Conservation (phyloP, 23 red algal species). For the Gracilaria caudata region DNA sequence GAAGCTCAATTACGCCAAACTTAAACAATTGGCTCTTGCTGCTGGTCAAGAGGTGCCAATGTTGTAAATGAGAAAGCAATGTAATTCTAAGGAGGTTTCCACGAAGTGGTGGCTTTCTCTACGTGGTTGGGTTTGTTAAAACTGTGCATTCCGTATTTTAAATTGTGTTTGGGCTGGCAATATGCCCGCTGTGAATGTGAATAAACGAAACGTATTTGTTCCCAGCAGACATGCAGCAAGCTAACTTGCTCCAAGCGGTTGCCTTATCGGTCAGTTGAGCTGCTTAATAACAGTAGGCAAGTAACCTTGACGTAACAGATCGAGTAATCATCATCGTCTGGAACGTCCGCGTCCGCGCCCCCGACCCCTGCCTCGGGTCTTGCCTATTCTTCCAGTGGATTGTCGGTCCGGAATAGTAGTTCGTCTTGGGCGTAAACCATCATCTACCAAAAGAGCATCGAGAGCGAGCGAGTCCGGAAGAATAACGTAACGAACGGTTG, state of each 20-base stretch:
- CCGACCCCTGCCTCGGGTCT: conserved; percentile 49
- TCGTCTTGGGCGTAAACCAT: conserved; percentile 83
- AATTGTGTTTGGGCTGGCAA: neutral
- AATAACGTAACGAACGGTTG: conserved; percentile 90
- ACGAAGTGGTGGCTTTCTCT: neutral
- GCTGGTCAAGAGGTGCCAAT: conserved; percentile 14
- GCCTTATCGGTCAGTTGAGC: neutral
- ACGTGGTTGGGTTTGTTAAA: neutral
- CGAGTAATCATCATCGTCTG: neutral
- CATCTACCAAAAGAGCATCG: conserved; percentile 85
- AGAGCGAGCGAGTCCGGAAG: conserved; percentile 90
- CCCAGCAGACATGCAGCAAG: neutral
- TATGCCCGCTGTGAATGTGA: neutral
- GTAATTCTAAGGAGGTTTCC: neutral
- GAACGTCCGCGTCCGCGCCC: conserved; percentile 54
- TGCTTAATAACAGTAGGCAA: neutral
- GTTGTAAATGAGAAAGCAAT: neutral
- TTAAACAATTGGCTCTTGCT: conserved; percentile 31
- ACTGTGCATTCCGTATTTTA: neutral
- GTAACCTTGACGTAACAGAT: neutral
- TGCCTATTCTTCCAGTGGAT: conserved; percentile 54
- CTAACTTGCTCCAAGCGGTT: neutral
- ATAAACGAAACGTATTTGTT: neutral
- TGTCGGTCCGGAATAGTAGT: conserved; percentile 52
- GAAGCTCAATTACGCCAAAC: conserved; percentile 80